Base-by-base conservation (phyloP, 495 filamentous ascomycete genomes). In the Penicillium roqueforti region DNA sequence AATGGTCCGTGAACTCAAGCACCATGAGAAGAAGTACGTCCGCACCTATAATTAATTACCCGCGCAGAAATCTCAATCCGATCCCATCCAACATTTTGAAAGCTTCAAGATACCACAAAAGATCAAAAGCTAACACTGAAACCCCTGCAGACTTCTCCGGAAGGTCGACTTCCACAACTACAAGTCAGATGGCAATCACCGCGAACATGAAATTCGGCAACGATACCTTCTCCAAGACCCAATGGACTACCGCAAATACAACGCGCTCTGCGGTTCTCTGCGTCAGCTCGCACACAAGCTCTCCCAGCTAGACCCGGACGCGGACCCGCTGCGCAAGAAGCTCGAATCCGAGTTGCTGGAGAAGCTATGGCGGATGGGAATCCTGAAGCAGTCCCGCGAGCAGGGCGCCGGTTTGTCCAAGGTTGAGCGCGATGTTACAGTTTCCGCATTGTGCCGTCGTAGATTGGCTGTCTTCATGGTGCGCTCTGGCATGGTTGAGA, bases 81-180 rank as follows among this genome's bases (percentile, higher is more conserved):
- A 25, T 29, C 25, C 32, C 3, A 36, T 9, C 9, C 32, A 32
- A 45, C 34, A 53, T 32, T 26, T 2, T 16, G 0, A n/a, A 22
- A 50, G 43, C 34, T 16, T 23, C 50, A 41, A 18, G 14, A 26
- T 20, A 10, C 16, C 22, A 22, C 9, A 25, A 37, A 49, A 56
- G 36, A 36, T 29, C 22, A 51, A 42, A 22, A 18, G 37, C 46
- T 62, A 57, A 62, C 54, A 44, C 54, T 29, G 16, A 14, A 8
- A 9, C 13, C 16, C 8, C 28, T 16, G 36, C 63, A 81, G 77
- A 68, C 81, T 89, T 62, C 85, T 97, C 67, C 83, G 84, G 53
- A 98, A 97, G 75, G 91, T 95, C 70, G 91, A 98, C 71, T 93
- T 98, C 74, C 84, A 90, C 60, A 92, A 86, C 66, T 97, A 92